Evolutionary conservation across 2,329 filamentous ascomycete species (phyloP).

Genomic region (Fusarium incarnatum): DNA sequence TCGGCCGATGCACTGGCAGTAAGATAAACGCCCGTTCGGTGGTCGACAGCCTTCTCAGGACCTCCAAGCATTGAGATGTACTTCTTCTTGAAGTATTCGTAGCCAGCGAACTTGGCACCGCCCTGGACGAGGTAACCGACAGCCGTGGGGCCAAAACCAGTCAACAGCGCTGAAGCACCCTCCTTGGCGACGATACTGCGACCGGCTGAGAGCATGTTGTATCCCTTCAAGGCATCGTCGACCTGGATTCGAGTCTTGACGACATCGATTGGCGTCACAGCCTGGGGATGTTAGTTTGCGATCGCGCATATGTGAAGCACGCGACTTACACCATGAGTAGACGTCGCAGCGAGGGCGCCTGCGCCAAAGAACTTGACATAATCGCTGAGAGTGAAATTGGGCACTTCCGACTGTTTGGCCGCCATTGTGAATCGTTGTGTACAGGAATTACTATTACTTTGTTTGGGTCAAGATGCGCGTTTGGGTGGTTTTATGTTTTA

Average conservation of each 20-base stretch:
- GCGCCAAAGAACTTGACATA: conserved; percentile 66
- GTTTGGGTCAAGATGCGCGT: background rate
- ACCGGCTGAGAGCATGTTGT: conserved; percentile 83
- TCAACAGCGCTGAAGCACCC: conserved; percentile 82
- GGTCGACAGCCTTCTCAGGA: conserved; percentile 57
- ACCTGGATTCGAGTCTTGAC: conserved; percentile 94
- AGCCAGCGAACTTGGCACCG: conserved; percentile 90
- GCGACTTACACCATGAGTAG: conserved; percentile 61
- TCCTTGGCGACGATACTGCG: conserved; percentile 82
- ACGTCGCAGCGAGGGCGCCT: conserved; percentile 63
- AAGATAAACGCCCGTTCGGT: conserved; percentile 74
- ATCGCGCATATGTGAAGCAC: background rate
- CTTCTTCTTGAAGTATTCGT: conserved; percentile 94
- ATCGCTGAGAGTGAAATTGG: conserved; percentile 56
- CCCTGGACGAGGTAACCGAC: conserved; percentile 92
- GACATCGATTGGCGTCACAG: conserved; percentile 70
- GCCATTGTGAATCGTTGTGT: conserved; percentile 31
- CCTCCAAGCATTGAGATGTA: conserved; percentile 76
- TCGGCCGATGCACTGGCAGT: conserved; percentile 76
- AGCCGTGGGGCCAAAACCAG: conserved; percentile 85
- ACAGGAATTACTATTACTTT: conserved; percentile 10
- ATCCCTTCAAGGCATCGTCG: conserved; percentile 86
- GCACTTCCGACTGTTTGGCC: conserved; percentile 49
- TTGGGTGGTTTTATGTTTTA: conserved; percentile 30
- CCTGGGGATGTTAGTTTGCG: conserved; percentile 51